Percentiles rank a stretch among this genome's conserved stretches.
phyloP scores from a whole-genome alignment of 129 eudicot genomes.

The Escallonia rubra region DNA sequence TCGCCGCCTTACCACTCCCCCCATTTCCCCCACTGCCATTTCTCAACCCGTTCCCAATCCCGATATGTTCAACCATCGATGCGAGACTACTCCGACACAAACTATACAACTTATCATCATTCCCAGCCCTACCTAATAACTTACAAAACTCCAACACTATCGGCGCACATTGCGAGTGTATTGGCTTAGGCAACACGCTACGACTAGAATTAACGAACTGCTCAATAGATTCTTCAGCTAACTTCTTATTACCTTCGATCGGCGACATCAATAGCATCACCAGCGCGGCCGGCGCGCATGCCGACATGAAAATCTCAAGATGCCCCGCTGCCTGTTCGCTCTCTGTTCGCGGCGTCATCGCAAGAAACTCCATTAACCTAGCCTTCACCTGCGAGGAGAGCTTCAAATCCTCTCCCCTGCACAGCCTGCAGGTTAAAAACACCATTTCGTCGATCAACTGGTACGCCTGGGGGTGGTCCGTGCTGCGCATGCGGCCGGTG shows the following conservation, averaged over 20 bases:
- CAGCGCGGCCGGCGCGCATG: conserved; percentile 50
- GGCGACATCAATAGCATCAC: conserved; percentile 65
- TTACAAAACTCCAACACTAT: conserved; percentile 76
- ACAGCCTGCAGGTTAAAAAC: conserved; percentile 30
- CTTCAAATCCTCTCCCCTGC: conserved; percentile 18
- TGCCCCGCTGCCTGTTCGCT: conserved; percentile 22
- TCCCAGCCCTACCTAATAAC: conserved; percentile 36
- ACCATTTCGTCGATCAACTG: conserved; percentile 49
- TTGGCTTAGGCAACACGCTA: conserved; percentile 20
- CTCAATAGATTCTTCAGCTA: conserved; percentile 45
- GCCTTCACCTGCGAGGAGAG: conserved; percentile 6
- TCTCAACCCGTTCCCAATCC: conserved; percentile 15
- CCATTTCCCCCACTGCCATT: conserved; percentile 8
- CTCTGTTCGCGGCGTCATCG: conserved; percentile 17
- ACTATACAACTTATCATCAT: conserved; percentile 44
- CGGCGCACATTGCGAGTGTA: conserved; percentile 32
- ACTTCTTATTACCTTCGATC: conserved; percentile 22
- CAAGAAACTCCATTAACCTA: conserved; percentile 14
- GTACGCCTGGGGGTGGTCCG: conserved; percentile 58
- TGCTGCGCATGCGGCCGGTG: conserved; percentile 71
- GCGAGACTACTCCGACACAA: conserved; percentile 58
- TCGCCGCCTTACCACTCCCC: not conserved
- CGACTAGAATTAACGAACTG: conserved; percentile 25
- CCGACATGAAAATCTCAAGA: conserved; percentile 47
- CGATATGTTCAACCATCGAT: conserved; percentile 38